Evolutionary conservation across 306 rosid species (phyloP).

Genomic region (Prunus salicina): DNA sequence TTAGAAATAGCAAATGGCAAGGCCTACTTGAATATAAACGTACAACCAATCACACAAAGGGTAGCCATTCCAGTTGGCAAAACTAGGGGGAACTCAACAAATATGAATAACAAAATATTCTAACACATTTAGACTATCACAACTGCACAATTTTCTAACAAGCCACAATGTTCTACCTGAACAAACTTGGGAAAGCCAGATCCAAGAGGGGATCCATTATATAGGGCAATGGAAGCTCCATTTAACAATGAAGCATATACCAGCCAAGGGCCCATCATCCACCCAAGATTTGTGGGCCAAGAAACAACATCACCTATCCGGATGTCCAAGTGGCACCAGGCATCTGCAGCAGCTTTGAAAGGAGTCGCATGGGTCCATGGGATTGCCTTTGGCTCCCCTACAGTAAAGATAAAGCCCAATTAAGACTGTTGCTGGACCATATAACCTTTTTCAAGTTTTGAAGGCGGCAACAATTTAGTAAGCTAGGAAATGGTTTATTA

Average conservation of each 20-base stretch:
- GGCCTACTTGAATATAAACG: not conserved
- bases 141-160: constrained; percentile 10
- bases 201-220: constrained; percentile 87
- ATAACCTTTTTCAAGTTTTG: not conserved
- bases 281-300: constrained; percentile 99
- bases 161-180: constrained; percentile 46
- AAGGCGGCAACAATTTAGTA: not conserved
- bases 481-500: too few species aligned
- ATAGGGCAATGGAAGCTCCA: constrained; percentile 90
- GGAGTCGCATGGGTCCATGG: constrained; percentile 90
- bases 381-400: constrained; percentile 97
- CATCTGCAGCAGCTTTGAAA: constrained; percentile 92
- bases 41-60: not conserved
- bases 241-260: constrained; percentile 87
- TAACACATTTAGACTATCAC: not conserved
- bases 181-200: constrained; percentile 84
- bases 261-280: constrained; percentile 99
- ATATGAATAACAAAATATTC: not conserved
- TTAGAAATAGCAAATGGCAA: not conserved
- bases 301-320: constrained; percentile 73
- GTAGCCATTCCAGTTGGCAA: not conserved
- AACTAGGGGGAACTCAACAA: not conserved
- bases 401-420: constrained; percentile 26
- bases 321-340: constrained; percentile 91
- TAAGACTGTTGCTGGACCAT: constrained; percentile 17